Base-by-base conservation (phyloP, 2,329 filamentous ascomycete species). In the Colletotrichum spinosum region DNA sequence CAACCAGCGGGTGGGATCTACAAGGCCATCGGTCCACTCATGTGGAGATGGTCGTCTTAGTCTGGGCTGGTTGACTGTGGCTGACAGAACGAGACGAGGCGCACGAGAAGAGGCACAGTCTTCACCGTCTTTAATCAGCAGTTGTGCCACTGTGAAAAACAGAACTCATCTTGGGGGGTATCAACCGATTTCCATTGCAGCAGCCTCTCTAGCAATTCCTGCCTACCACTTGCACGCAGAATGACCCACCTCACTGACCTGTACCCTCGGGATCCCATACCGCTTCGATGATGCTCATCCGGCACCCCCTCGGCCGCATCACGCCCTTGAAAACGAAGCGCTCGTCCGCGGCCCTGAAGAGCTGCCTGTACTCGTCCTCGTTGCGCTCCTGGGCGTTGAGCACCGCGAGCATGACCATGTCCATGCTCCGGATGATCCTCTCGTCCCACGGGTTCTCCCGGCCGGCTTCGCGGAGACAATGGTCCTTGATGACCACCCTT, bases 331-430 rank as follows among this genome's bases (percentile, higher is more conserved):
- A 83, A 1, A 75, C 70, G 64, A 84, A 84, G 0, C 81, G 71
- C 17, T 74, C 68, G 59, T 82, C 78, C 1, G 79, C 81, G 39
- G 73, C 70, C 55, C 68, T 70, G 67, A 86, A 86, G 9, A 87
- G 67, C 10, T 75, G 72, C 38, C 72, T 69, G 62, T 85, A 86
- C 66, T 84, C 83, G 6, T 72, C 70, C 65, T 82, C 79, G 3
- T 76, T 76, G 8, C 84, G 77, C 73, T 87, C 85, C 69, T 84
- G 80, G 2, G 83, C 79, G 67, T 86, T 87, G 42, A 85, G 74
- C 39, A 85, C 65, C 9, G 78, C 78, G 71, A 86, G 70, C 84
- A 87, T 86, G 3, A 84, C 74, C 67, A 86, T 71, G 67, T 86
- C 84, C 81, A 86, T 84, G 39, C 79, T 77, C 11, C 80, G 73